phyloP scores from a whole-genome alignment of 371 early-diverging fungal species.

The Choanephora cucurbitarum region DNA sequence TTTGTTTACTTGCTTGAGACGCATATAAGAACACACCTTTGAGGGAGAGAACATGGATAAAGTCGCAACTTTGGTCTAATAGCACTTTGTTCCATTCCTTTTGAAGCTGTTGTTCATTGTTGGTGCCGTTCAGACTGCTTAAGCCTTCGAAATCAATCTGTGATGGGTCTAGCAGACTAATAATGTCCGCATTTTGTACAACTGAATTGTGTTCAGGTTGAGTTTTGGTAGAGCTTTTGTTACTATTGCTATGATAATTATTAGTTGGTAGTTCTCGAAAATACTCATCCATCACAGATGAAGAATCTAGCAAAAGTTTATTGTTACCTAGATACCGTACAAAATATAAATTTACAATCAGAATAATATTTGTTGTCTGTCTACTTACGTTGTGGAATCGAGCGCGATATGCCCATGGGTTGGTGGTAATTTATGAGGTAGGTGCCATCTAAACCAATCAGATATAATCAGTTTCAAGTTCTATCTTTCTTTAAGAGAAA shows the following conservation, averaged over 20 bases:
- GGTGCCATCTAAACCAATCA: constrained; percentile 19
- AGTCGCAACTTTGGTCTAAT: constrained; percentile 44
- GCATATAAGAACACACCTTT: constrained; percentile 64
- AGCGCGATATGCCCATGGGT: constrained; percentile 4
- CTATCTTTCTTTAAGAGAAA: too few species aligned
- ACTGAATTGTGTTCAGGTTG: neutral
- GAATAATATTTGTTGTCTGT: neutral
- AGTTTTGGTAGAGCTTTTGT: neutral
- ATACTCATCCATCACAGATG: constrained; percentile 18
- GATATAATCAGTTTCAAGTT: constrained; percentile 13
- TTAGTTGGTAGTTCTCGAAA: constrained; percentile 24
- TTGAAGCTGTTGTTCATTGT: constrained; percentile 27
- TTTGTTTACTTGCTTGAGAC: constrained; percentile 33
- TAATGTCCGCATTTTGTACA: neutral
- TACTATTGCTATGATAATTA: neutral
- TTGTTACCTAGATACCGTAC: constrained; percentile 2
- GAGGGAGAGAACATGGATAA: constrained; percentile 61
- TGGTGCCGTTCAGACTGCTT: neutral
- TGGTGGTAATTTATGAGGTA: constrained; percentile 32
- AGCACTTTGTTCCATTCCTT: constrained; percentile 37
- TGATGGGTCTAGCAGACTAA: constrained; percentile 4
- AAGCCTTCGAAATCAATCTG: constrained; percentile 4
- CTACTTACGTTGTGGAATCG: constrained; percentile 8
- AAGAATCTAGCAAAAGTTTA: neutral
- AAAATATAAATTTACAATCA: constrained; percentile 11